Percentiles rank a stretch among this genome's conserved stretches.
Conservation (phyloP, 768 basidiomycete genomes). For the Hericium erinaceus region DNA sequence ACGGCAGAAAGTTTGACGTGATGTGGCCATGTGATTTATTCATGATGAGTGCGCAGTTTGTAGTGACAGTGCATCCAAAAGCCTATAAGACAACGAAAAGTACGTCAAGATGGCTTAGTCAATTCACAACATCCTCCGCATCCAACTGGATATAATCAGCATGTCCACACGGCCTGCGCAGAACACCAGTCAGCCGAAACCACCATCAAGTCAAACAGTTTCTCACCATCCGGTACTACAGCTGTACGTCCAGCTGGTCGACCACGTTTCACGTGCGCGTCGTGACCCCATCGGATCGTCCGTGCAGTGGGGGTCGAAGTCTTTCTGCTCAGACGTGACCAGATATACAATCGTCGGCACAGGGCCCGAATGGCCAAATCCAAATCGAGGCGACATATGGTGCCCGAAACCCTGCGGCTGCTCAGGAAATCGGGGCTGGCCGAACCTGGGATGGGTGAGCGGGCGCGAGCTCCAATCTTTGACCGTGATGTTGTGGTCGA, state of each 20-base stretch:
- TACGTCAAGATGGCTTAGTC: no score
- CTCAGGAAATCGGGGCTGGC: not conserved
- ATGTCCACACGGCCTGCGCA: slow-evolving; percentile 6
- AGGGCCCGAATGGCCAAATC: not conserved
- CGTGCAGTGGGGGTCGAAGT: slow-evolving; percentile 8
- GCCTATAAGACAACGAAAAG: no score
- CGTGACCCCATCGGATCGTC: slow-evolving; percentile 13
- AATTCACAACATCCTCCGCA: slow-evolving; percentile 6
- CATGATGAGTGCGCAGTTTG: not conserved
- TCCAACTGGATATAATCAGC: slow-evolving; percentile 14
- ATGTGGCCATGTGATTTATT: not conserved
- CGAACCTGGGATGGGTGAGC: not conserved
- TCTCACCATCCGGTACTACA: slow-evolving; percentile 11
- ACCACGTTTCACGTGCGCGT: slow-evolving; percentile 3
- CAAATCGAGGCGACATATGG: not conserved
- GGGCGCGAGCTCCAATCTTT: slow-evolving; percentile 8
- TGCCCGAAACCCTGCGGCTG: not conserved
- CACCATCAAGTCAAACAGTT: not conserved
- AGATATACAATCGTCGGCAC: slow-evolving; percentile 11
- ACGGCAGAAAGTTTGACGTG: no score
- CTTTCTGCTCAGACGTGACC: slow-evolving; percentile 8
- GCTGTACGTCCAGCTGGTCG: slow-evolving; percentile 12
- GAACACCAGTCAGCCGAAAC: not conserved
- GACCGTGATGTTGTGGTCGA: slow-evolving; percentile 5
- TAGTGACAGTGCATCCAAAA: not conserved